These are phyloP conservation scores for Xanthoconium separans DNA, from an alignment of 1,284 basidiomycete species.

Conservation along the genomic window DNA sequence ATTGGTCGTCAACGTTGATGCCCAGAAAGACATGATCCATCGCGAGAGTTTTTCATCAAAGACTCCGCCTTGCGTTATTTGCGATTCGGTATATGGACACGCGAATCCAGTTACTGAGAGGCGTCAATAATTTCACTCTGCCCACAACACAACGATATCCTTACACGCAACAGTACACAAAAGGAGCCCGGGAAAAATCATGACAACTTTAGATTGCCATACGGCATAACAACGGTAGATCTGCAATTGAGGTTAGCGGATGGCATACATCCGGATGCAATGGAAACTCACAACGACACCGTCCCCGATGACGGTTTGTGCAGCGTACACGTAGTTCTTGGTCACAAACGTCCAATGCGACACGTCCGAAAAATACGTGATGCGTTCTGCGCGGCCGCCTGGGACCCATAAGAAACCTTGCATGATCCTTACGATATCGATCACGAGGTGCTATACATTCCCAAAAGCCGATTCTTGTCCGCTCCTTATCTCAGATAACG, in stretches of 20 bases:
- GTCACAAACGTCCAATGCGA: conserved; percentile 30
- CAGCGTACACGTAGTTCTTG: conserved; percentile 32
- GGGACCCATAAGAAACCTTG: conserved; percentile 10
- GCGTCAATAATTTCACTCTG: not conserved
- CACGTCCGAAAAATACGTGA: conserved; percentile 24
- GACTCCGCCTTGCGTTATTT: not conserved
- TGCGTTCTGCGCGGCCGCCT: not conserved
- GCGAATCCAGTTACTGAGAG: conserved; percentile 22
- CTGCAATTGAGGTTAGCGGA: conserved; percentile 11
- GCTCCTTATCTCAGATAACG: not conserved
- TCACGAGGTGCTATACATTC: conserved; percentile 20
- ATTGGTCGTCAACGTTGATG: conserved; percentile 18
- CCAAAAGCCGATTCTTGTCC: not conserved
- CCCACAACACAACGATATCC: not conserved
- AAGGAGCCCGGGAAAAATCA: conserved; percentile 22
- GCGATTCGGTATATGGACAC: conserved; percentile 10
- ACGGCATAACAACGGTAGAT: conserved; percentile 28
- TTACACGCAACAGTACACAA: conserved; percentile 20
- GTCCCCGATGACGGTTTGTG: conserved; percentile 36
- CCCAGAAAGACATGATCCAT: conserved; percentile 22
- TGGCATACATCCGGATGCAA: not conserved
- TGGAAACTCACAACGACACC: conserved; percentile 30
- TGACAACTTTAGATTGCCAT: conserved; percentile 20
- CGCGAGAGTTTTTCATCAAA: conserved; percentile 10
- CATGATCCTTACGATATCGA: conserved; percentile 20